A percentile compares a stretch with the other conserved stretches of the same genome.
Evolutionary conservation across 202 grass and related monocot genomes (phyloP).

Genomic region (Hordeum pubiflorum): DNA sequence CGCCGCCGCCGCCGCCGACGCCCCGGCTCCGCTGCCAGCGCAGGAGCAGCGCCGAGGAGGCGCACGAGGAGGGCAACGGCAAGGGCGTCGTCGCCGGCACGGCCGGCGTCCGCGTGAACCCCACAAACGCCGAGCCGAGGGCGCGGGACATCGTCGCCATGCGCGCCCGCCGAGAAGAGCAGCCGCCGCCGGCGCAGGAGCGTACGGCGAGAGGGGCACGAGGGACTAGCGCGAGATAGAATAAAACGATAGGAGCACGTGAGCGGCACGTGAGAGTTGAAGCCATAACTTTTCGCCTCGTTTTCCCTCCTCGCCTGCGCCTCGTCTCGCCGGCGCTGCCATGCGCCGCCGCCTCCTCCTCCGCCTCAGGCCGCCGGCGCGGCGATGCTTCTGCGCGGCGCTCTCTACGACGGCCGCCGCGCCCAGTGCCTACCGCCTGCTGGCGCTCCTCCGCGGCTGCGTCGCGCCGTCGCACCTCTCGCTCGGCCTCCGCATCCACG

Average conservation of each 20-base stretch:
- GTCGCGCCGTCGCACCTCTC: conserved; percentile 37
- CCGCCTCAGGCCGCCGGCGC: not conserved
- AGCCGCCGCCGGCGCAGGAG: not conserved
- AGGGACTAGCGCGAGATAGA: not conserved
- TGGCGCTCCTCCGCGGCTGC: conserved; percentile 54
- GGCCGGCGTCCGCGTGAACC: conserved; percentile 30
- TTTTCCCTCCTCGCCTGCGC: not conserved
- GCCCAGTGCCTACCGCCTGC: conserved; percentile 19
- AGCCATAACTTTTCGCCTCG: not conserved
- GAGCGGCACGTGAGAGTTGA: conserved; percentile 12
- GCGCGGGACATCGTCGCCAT: conserved; percentile 64
- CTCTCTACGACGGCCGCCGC: not conserved
- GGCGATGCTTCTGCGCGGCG: not conserved
- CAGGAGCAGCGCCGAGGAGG: conserved; percentile 46
- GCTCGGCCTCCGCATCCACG: conserved; percentile 57
- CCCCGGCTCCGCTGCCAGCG: conserved; percentile 49
- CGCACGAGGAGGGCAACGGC: conserved; percentile 16
- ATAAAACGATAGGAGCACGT: conserved; percentile 29
- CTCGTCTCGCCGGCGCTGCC: not conserved
- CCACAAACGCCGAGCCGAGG: conserved; percentile 49
- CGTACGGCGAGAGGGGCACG: conserved; percentile 24
- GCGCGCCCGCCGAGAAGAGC: not conserved
- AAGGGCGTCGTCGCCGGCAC: conserved; percentile 19
- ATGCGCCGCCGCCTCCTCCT: conserved; percentile 27
- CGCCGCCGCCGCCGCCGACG: not conserved